A percentile compares a stretch with the other conserved stretches of the same genome.
Conservation (phyloP, 371 early-diverging fungal genomes). For the Apophysomyces ossiformis region DNA sequence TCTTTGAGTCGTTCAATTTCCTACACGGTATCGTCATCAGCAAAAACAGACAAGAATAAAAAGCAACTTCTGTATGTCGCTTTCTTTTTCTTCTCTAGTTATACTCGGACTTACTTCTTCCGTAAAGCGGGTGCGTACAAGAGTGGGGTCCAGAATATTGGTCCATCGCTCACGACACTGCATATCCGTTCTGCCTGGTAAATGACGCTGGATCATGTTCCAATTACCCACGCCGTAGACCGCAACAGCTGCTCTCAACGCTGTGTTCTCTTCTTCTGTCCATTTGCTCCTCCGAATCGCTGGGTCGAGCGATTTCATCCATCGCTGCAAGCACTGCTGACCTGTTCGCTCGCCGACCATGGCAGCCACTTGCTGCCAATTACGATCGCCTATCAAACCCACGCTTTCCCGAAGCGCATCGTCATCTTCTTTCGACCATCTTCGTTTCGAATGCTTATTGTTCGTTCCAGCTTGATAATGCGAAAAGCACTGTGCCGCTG, state of each 20-base stretch:
- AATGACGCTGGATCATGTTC: constrained; percentile 71
- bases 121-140: constrained; percentile 62
- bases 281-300: constrained; percentile 77
- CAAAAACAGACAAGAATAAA: neutral
- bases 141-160: constrained; percentile 70
- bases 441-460: constrained; percentile 17
- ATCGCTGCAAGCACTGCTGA: constrained; percentile 86
- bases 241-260: constrained; percentile 66
- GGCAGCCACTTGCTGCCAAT: constrained; percentile 74
- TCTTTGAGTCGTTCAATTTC: constrained; percentile 19
- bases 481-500: constrained; percentile 82
- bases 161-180: constrained; percentile 89
- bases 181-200: constrained; percentile 82
- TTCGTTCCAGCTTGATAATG: constrained; percentile 63
- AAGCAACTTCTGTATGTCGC: neutral
- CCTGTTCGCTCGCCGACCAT: constrained; percentile 72
- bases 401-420: constrained; percentile 60
- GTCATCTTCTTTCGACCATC: constrained; percentile 74
- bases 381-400: constrained; percentile 61
- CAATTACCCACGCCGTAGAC: constrained; percentile 78
- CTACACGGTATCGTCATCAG: constrained; percentile 7
- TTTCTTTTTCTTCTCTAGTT: no score
- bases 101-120: constrained; percentile 43
- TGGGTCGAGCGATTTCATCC: constrained; percentile 78
- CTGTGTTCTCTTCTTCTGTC: constrained; percentile 75